Evolutionary conservation across 192 early-diverging fungal species (phyloP), one percentile per base, ranked within the genome.

Genomic region (Funneliformis mosseae): DNA sequence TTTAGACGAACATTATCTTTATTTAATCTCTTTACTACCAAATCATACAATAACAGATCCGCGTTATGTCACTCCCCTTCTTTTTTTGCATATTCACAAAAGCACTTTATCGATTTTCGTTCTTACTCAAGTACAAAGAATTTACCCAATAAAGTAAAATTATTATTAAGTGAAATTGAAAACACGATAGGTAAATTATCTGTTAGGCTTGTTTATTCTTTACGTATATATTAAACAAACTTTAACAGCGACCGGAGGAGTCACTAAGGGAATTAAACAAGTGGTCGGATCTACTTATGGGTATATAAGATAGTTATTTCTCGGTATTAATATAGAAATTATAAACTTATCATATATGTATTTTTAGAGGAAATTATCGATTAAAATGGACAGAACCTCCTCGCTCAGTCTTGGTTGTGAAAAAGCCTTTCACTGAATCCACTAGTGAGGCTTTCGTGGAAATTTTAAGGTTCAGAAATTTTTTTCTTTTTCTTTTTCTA

Each of bases 361-460:
- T 41, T 60, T 61, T 61, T 69, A 90, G 89, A 41, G 87, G 87
- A 64, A 87, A 86, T 23, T 89, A 86, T 60, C 83, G 74, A 42
- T 63, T 92, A 28, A 77, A 84, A 28, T 94, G 93, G 93, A 80
- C 77, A n/a, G 76, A 88, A 1, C 85, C 83, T 14, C 95, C 96
- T 9, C 85, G 91, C 33, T 94, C 87, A 0, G 90, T 95, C 12
- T 85, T 97, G 28, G 89, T 97, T 61, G 87, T 96, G 64, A 95
- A 94, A 79, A 97, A 97, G 84, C 92, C 92, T 28, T 81, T 92
- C 61, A 94, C 94, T 78, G 79, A 83, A 25, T 79, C 83, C 46
- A 95, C 93, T 1, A 89, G 92, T 68, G 82, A 79, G 10, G 91
- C 96, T 16, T 83, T 97, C 28, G 74, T 90, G 21, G 88, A 92